A percentile compares a stretch with the other conserved stretches of the same genome.
Conservation (phyloP, 371 early-diverging fungal species). For the Nosema granulosis region DNA sequence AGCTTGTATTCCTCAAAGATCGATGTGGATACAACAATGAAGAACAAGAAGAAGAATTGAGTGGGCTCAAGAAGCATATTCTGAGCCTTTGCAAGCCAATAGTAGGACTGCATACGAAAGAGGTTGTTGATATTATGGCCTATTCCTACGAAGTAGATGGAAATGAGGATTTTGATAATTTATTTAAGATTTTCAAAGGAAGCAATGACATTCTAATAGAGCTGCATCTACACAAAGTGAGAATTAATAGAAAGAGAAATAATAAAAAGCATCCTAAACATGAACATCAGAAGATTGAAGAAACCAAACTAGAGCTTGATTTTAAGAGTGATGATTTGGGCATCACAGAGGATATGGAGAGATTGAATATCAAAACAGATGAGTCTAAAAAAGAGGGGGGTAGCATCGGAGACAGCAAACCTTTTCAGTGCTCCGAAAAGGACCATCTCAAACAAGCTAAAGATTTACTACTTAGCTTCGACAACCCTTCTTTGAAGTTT, state of each 20-base stretch:
- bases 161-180: conserved; percentile 21
- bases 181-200: conserved; percentile 36
- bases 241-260: conserved; percentile 7
- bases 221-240: conserved; percentile 42
- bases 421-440: neutral
- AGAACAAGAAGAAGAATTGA: neutral
- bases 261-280: neutral
- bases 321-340: neutral
- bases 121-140: conserved; percentile 50
- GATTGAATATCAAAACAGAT: neutral
- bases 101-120: conserved; percentile 25
- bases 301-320: neutral
- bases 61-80: conserved; percentile 14
- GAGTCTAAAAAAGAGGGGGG: neutral
- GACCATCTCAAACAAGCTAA: conserved; percentile 1
- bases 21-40: neutral
- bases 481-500: conserved; percentile 26
- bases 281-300: neutral
- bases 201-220: conserved; percentile 41
- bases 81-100: conserved; percentile 21
- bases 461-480: conserved; percentile 20
- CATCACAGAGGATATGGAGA: neutral
- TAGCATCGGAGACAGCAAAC: neutral
- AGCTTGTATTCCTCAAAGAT: conserved; percentile 5
- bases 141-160: conserved; percentile 36